Percentiles rank a stretch among this genome's conserved stretches.
Evolutionary conservation across 176 grass and related monocot genomes (phyloP).

Genomic region (Juncus effusus): DNA sequence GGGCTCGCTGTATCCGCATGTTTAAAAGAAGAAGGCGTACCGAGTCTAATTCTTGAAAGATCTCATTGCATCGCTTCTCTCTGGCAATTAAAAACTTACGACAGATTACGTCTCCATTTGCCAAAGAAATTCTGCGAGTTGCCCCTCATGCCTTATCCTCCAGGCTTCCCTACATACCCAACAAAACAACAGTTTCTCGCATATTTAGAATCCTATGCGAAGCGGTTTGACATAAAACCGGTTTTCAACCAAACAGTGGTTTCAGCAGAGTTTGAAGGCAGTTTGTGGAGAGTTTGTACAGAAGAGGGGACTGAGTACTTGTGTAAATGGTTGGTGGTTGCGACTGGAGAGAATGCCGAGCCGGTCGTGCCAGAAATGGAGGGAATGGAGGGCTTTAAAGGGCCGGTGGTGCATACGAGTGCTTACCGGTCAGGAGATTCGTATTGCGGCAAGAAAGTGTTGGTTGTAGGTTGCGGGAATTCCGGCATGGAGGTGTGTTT

Average conservation of each 20-base stretch:
- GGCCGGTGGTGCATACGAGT: conserved; percentile 60
- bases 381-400: conserved; percentile 40
- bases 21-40: conserved; percentile 38
- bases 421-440: conserved; percentile 51
- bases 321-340: conserved; percentile 70
- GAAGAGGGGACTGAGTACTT: conserved; percentile 38
- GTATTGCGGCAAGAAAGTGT: conserved; percentile 48
- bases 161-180: conserved; percentile 48
- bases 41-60: conserved; percentile 65
- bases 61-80: conserved; percentile 65
- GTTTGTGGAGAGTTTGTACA: conserved; percentile 52
- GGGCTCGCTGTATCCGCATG: conserved; percentile 65
- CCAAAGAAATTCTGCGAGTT: conserved; percentile 79
- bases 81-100: conserved; percentile 79
- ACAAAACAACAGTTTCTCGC: conserved; percentile 69
- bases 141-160: conserved; percentile 60
- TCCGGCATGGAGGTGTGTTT: conserved; percentile 83
- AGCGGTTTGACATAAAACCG: conserved; percentile 40
- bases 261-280: conserved; percentile 50
- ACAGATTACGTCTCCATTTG: conserved; percentile 71
- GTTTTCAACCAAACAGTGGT: conserved; percentile 44
- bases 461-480: conserved; percentile 87
- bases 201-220: conserved; percentile 54
- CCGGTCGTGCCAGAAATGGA: conserved; percentile 61
- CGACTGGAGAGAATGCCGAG: conserved; percentile 88